Percentiles rank a stretch among this genome's conserved stretches.
Evolutionary conservation across 306 rosid species (phyloP).

Genomic region (Elaeagnus macrophylla): DNA sequence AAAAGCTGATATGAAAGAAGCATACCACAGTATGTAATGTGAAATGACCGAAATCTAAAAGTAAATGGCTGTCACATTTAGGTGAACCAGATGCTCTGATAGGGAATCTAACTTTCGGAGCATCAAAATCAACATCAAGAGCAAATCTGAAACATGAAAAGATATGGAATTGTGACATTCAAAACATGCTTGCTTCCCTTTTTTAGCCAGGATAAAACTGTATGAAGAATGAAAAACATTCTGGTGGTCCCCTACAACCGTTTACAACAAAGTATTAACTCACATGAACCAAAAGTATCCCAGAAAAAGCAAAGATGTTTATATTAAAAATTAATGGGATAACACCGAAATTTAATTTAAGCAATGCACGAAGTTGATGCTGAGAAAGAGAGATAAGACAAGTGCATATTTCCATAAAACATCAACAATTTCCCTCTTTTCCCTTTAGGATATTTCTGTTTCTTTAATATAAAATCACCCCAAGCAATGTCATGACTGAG

Average conservation of each 20-base stretch:
- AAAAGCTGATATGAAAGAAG: slow-evolving; percentile 13
- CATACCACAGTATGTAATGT: slow-evolving; percentile 77
- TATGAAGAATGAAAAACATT: background rate
- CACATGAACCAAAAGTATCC: no score
- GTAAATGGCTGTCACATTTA: slow-evolving; percentile 72
- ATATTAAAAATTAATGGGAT: no score
- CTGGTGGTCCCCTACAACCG: background rate
- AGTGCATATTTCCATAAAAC: no score
- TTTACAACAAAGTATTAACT: no score
- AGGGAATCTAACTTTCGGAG: slow-evolving; percentile 96
- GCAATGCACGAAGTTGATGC: no score
- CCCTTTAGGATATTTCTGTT: no score
- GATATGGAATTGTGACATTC: slow-evolving; percentile 16
- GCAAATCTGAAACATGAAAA: slow-evolving; percentile 66
- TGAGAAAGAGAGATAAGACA: no score
- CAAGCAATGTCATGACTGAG: no score
- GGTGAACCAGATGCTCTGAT: slow-evolving; percentile 53
- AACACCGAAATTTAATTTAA: no score
- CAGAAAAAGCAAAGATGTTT: no score
- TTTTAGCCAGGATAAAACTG: background rate
- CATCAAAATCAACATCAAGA: slow-evolving; percentile 89
- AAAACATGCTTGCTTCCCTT: slow-evolving; percentile 6
- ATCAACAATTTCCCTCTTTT: no score
- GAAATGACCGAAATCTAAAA: slow-evolving; percentile 96
- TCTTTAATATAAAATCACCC: no score